These are phyloP conservation scores for Cytidiella melzeri DNA, from an alignment of 768 basidiomycete species.

Conservation along the genomic window DNA sequence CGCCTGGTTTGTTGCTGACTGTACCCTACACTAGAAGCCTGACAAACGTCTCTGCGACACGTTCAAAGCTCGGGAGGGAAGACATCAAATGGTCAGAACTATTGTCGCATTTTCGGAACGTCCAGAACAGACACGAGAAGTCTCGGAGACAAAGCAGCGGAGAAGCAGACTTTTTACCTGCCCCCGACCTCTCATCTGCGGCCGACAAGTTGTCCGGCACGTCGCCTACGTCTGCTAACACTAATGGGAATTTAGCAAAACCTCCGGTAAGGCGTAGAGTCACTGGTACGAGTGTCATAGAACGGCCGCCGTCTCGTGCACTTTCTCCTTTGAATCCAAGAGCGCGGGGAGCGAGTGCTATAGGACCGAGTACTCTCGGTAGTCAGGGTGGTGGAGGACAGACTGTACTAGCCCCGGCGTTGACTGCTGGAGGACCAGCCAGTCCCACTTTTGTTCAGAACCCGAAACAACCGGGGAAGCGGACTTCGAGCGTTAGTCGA, in stretches of 20 bases:
- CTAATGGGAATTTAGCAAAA: slow-evolving; percentile 22
- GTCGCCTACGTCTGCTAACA: slow-evolving; percentile 5
- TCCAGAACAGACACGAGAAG: slow-evolving; percentile 91
- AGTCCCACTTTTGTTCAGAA: slow-evolving; percentile 23
- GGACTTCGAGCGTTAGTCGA: slow-evolving; percentile 36
- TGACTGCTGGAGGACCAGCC: slow-evolving; percentile 24
- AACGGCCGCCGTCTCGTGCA: slow-evolving; percentile 28
- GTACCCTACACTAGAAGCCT: slow-evolving; percentile 1
- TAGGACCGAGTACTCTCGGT: slow-evolving; percentile 14
- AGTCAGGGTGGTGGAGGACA: neutral
- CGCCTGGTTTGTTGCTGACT: neutral
- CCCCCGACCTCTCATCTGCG: slow-evolving; percentile 23
- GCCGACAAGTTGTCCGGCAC: slow-evolving; percentile 35
- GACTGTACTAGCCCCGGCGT: slow-evolving; percentile 21
- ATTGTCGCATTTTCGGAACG: slow-evolving; percentile 82
- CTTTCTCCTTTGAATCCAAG: slow-evolving; percentile 74
- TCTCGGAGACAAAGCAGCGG: slow-evolving; percentile 73
- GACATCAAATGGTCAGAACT: slow-evolving; percentile 99
- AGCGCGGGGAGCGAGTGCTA: slow-evolving; percentile 37
- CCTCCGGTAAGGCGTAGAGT: slow-evolving; percentile 56
- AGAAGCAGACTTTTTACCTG: slow-evolving; percentile 36
- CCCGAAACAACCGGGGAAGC: slow-evolving; percentile 31
- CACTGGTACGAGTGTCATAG: slow-evolving; percentile 40
- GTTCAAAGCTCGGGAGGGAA: slow-evolving; percentile 74
- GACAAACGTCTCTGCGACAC: slow-evolving; percentile 39